Conservation (phyloP, 345 rosid genomes). For the Salix caprea region DNA sequence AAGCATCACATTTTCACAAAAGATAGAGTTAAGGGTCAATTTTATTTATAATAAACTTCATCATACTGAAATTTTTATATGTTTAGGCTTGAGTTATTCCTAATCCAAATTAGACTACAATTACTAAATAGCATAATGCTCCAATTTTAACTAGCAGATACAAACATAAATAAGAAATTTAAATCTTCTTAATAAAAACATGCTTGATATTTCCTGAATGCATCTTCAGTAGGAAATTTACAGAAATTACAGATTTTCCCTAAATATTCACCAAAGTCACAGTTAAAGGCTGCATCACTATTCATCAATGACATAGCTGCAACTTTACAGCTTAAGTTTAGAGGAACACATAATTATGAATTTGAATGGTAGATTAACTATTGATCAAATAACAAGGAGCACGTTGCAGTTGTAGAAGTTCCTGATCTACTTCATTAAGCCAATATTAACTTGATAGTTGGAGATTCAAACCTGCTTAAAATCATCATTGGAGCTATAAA, state of each 20-base stretch:
- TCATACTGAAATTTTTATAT: not conserved
- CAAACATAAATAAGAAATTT: not conserved
- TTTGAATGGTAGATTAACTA: no score
- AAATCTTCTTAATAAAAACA: not conserved
- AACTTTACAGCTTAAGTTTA: no score
- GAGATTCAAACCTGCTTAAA: constrained; percentile 68
- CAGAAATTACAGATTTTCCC: no score
- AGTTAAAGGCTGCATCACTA: no score
- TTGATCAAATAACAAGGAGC: no score
- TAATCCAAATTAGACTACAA: not conserved
- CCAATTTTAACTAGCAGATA: not conserved
- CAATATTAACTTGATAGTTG: not conserved
- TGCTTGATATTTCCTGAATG: no score
- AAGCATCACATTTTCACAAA: not conserved
- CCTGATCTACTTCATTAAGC: no score
- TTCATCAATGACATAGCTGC: no score
- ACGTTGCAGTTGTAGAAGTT: no score
- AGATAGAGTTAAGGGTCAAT: not conserved
- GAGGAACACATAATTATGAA: no score
- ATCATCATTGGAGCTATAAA: constrained; percentile 73
- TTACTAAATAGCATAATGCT: not conserved
- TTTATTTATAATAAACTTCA: not conserved
- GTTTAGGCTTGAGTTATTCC: not conserved
- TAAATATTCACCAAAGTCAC: no score
- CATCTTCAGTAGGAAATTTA: no score